phyloP scores from a whole-genome alignment of 495 filamentous ascomycete genomes.

The Parathielavia appendiculata region DNA sequence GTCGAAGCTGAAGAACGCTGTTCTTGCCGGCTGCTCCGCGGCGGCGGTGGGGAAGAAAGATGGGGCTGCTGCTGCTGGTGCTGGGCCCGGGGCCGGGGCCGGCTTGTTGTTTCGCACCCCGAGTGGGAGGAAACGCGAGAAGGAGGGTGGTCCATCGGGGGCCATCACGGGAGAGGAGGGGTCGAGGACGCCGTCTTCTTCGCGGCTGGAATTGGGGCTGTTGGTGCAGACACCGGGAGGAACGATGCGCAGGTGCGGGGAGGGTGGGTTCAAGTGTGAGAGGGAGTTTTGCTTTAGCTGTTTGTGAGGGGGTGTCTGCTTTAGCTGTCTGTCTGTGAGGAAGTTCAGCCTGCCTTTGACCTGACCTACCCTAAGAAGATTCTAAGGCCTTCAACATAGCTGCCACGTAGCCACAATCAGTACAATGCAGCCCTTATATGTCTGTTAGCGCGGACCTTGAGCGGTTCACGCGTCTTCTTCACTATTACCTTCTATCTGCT shows the following conservation, averaged over 20 bases:
- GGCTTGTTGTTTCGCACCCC: too few relatives aligned
- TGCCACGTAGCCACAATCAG: too few relatives aligned
- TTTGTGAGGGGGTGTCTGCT: slow-evolving; percentile 20
- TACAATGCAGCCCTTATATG: too few relatives aligned
- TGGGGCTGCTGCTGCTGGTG: neutral
- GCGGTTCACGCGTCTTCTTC: too few relatives aligned
- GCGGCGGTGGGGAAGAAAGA: slow-evolving; percentile 7
- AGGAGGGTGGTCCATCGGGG: neutral
- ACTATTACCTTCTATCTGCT: too few relatives aligned
- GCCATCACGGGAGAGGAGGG: too few relatives aligned
- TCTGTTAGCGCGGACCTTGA: too few relatives aligned
- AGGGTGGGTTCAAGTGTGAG: slow-evolving; percentile 43
- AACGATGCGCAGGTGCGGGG: slow-evolving; percentile 41
- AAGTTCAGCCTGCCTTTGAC: too few relatives aligned
- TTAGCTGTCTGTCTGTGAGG: too few relatives aligned
- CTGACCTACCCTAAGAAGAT: too few relatives aligned
- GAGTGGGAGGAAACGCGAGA: neutral
- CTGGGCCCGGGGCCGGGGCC: neutral
- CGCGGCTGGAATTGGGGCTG: neutral
- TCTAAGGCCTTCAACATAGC: too few relatives aligned
- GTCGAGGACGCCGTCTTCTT: neutral
- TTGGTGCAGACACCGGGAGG: slow-evolving; percentile 41
- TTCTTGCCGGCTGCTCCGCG: neutral
- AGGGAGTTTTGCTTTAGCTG: slow-evolving; percentile 49
- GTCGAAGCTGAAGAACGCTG: neutral